These are phyloP conservation scores for Trichoderma citrinoviride DNA, from an alignment of 2,329 filamentous ascomycete genomes.

Conservation along the genomic window DNA sequence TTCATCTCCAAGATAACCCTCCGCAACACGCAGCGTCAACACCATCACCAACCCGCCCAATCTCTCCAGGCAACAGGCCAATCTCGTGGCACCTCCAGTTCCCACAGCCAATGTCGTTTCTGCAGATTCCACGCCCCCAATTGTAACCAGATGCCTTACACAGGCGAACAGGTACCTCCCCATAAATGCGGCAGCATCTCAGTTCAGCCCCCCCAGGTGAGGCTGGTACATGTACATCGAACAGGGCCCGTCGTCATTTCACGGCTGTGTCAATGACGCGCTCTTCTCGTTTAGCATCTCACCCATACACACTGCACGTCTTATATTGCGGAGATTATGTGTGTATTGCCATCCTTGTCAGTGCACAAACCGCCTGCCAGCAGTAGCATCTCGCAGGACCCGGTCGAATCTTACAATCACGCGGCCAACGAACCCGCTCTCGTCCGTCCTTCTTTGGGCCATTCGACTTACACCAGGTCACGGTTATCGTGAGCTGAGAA, in stretches of 20 bases:
- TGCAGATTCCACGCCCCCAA: neutral
- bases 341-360: neutral
- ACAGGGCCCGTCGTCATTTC: neutral
- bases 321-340: conserved; percentile 7
- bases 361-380: neutral
- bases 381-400: neutral
- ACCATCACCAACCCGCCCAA: neutral
- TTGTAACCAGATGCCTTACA: no score
- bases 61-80: neutral
- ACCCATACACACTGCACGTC: no score
- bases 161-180: no score
- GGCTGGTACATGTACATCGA: neutral
- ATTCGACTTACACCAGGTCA: neutral
- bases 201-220: neutral
- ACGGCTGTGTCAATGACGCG: no score
- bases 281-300: no score
- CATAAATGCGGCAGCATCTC: conserved; percentile 3
- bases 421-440: neutral
- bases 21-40: neutral
- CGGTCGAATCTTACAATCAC: neutral
- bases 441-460: neutral
- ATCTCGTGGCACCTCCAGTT: neutral
- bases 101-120: conserved; percentile 10
- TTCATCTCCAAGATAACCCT: neutral
- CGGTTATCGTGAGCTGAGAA: neutral